Conservation (phyloP, 2,329 filamentous ascomycete species). For the Penicillium sp. region DNA sequence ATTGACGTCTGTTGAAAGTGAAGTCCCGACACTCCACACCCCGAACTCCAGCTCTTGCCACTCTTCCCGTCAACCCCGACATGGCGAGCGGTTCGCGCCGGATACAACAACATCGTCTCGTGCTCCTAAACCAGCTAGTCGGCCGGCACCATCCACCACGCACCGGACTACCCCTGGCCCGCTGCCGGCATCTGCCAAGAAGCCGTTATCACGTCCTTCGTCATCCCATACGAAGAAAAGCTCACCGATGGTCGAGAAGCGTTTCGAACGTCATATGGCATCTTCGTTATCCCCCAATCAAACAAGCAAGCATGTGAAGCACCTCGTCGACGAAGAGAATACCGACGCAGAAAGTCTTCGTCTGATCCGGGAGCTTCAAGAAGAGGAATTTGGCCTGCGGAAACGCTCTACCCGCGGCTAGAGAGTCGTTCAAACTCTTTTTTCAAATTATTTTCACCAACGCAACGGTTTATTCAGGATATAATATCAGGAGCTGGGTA, state of each 20-base stretch:
- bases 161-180: slow-evolving; percentile 29
- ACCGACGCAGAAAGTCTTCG: slow-evolving; percentile 43
- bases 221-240: slow-evolving; percentile 40
- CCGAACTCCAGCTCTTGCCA: slow-evolving; percentile 42
- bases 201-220: slow-evolving; percentile 34
- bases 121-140: slow-evolving; percentile 22
- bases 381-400: slow-evolving; percentile 44
- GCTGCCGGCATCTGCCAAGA: slow-evolving; percentile 26
- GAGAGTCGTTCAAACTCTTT: slow-evolving; percentile 3
- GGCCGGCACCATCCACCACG: slow-evolving; percentile 17
- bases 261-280: slow-evolving; percentile 23
- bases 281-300: slow-evolving; percentile 29
- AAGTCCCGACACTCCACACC: slow-evolving; percentile 31
- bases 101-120: slow-evolving; percentile 29
- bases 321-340: slow-evolving; percentile 28
- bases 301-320: slow-evolving; percentile 26
- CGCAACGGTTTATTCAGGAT: slow-evolving; percentile 12
- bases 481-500: slow-evolving; percentile 16
- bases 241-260: slow-evolving; percentile 40
- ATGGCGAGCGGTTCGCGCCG: slow-evolving; percentile 38
- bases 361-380: slow-evolving; percentile 44
- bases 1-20: slow-evolving; percentile 29
- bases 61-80: slow-evolving; percentile 43
- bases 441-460: slow-evolving; percentile 13
- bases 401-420: slow-evolving; percentile 26